Percentiles rank a stretch among this genome's conserved stretches.
These are phyloP conservation scores for Penicillium corylophilum DNA, from an alignment of 2,329 filamentous ascomycete genomes.

Conservation along the genomic window DNA sequence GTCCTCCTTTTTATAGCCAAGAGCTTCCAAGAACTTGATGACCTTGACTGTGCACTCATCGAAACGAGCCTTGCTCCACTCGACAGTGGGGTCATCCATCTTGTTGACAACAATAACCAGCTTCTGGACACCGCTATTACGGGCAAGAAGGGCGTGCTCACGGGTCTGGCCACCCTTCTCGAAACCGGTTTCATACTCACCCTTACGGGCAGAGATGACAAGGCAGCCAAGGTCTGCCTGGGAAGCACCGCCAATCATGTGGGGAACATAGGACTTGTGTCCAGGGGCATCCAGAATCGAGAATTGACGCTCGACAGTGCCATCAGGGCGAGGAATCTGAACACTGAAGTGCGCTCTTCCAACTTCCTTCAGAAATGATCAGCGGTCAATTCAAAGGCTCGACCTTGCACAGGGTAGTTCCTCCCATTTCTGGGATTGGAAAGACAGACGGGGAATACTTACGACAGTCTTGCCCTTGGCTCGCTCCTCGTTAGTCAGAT, in stretches of 20 bases:
- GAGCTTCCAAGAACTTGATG: conserved; percentile 79
- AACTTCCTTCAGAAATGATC: conserved; percentile 47
- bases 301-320: conserved; percentile 80
- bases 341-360: conserved; percentile 96
- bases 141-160: conserved; percentile 96
- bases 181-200: conserved; percentile 98
- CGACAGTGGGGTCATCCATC: conserved; percentile 96
- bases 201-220: conserved; percentile 94
- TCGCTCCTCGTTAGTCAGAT: conserved; percentile 94
- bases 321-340: conserved; percentile 34
- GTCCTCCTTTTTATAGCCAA: conserved; percentile 95
- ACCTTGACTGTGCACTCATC: conserved; percentile 92
- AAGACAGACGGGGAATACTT: too few species aligned
- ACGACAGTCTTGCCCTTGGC: conserved; percentile 85
- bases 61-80: conserved; percentile 92
- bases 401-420: too few species aligned
- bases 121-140: conserved; percentile 98
- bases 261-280: conserved; percentile 96
- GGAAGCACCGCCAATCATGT: conserved; percentile 95
- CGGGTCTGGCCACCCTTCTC: conserved; percentile 94
- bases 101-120: conserved; percentile 91
- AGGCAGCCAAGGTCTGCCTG: conserved; percentile 93
- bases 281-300: conserved; percentile 95
- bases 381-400: too few species aligned
- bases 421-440: too few species aligned